phyloP scores from a whole-genome alignment of 257 asterid genomes.

The Hygrophila difformis region DNA sequence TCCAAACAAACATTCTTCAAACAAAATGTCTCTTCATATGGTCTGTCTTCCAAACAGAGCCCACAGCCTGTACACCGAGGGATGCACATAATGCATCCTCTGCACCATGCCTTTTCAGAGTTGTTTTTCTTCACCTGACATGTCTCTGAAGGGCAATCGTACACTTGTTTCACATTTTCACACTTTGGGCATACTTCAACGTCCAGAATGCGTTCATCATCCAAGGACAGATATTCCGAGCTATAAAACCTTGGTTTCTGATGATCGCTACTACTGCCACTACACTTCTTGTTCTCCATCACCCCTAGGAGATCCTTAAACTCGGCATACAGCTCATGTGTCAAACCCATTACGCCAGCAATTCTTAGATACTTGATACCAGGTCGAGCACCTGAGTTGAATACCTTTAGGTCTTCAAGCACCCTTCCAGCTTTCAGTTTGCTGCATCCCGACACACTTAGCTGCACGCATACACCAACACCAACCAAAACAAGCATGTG shows the following conservation, averaged over 20 bases:
- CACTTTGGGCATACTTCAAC: slow-evolving; percentile 69
- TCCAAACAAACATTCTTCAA: slow-evolving; percentile 38
- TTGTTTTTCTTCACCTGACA: slow-evolving; percentile 43
- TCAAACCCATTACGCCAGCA: slow-evolving; percentile 35
- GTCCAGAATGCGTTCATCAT: slow-evolving; percentile 62
- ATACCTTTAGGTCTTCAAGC: slow-evolving; percentile 38
- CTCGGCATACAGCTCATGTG: slow-evolving; percentile 41
- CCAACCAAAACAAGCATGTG: neutral
- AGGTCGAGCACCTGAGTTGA: slow-evolving; percentile 36
- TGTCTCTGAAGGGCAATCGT: slow-evolving; percentile 63
- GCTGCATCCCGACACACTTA: slow-evolving; percentile 53
- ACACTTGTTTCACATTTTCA: slow-evolving; percentile 44
- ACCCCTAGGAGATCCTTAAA: slow-evolving; percentile 47
- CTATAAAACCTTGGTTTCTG: slow-evolving; percentile 41
- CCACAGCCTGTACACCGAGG: slow-evolving; percentile 69
- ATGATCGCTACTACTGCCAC: too few species aligned
- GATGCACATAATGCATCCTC: slow-evolving; percentile 60
- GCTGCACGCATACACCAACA: slow-evolving; percentile 31
- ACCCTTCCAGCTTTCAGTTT: slow-evolving; percentile 34
- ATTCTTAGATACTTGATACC: slow-evolving; percentile 61
- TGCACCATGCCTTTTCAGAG: slow-evolving; percentile 34
- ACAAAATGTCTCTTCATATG: slow-evolving; percentile 51
- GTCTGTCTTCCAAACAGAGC: slow-evolving; percentile 48
- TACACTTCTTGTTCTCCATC: slow-evolving; percentile 22
- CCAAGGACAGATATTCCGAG: slow-evolving; percentile 41